These are phyloP conservation scores for Cercospora berteroae DNA, from an alignment of 2,329 filamentous ascomycete species.

Conservation along the genomic window DNA sequence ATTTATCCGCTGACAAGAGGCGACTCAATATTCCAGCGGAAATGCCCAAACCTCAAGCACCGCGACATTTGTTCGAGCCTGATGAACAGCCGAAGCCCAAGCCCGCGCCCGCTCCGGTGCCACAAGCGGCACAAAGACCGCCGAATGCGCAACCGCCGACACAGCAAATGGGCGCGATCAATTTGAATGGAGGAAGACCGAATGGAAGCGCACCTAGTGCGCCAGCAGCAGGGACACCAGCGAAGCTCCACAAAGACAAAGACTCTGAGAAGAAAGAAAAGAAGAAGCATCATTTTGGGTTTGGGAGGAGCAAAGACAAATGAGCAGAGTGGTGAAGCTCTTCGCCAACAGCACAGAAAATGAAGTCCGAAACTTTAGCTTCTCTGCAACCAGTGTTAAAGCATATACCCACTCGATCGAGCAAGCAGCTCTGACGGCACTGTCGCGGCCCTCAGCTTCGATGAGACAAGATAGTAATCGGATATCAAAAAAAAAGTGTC, in stretches of 20 bases:
- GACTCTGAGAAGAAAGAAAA: slow-evolving; percentile 56
- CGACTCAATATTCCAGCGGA: slow-evolving; percentile 79
- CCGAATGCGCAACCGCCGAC: slow-evolving; percentile 48
- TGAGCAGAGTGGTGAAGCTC: not conserved
- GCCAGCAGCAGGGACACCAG: slow-evolving; percentile 29
- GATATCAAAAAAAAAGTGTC: not conserved
- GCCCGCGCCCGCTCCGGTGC: slow-evolving; percentile 38
- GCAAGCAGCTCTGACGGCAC: too few species aligned
- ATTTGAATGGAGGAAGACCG: slow-evolving; percentile 40
- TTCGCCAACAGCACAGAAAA: too few species aligned
- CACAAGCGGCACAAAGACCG: slow-evolving; percentile 19
- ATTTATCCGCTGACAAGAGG: slow-evolving; percentile 72
- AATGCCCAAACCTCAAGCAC: slow-evolving; percentile 74
- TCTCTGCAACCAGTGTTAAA: too few species aligned
- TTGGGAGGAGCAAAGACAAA: slow-evolving; percentile 30
- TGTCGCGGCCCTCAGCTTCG: not conserved
- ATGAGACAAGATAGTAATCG: not conserved
- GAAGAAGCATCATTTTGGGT: slow-evolving; percentile 37
- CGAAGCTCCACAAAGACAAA: slow-evolving; percentile 60
- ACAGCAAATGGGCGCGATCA: slow-evolving; percentile 57
- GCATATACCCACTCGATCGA: not conserved
- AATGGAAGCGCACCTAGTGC: slow-evolving; percentile 20
- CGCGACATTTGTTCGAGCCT: slow-evolving; percentile 80
- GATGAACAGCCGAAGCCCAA: slow-evolving; percentile 57
- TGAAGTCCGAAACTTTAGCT: too few species aligned